Conservation (phyloP, 1,139 yeast species). For the Pichia sp. region DNA sequence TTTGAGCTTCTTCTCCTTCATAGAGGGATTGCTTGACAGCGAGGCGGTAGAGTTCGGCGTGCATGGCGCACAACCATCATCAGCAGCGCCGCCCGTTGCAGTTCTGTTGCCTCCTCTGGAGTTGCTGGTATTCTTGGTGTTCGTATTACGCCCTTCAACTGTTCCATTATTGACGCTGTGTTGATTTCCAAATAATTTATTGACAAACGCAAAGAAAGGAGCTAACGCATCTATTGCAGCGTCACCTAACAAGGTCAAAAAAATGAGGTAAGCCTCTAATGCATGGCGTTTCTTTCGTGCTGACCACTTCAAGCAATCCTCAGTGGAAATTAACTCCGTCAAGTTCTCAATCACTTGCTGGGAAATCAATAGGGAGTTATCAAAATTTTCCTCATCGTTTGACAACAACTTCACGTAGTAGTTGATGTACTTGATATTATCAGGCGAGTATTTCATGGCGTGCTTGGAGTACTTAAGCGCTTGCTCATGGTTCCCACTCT, state of each 20-base stretch:
- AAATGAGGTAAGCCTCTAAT: slow-evolving; percentile 71
- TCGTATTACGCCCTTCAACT: background rate
- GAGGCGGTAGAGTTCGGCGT: background rate
- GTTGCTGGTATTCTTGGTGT: background rate
- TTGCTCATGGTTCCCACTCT: slow-evolving; percentile 32
- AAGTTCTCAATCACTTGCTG: slow-evolving; percentile 36
- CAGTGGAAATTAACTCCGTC: slow-evolving; percentile 21
- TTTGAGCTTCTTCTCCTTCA: background rate
- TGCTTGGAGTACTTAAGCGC: slow-evolving; percentile 36
- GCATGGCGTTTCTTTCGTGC: slow-evolving; percentile 48
- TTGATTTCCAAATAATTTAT: slow-evolving; percentile 42
- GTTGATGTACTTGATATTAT: slow-evolving; percentile 47
- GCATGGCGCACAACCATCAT: slow-evolving; percentile 7
- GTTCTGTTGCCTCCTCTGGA: background rate
- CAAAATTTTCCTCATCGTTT: slow-evolving; percentile 45
- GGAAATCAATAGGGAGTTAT: slow-evolving; percentile 40
- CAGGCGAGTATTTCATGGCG: slow-evolving; percentile 37
- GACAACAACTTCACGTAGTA: slow-evolving; percentile 49
- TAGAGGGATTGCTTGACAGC: background rate
- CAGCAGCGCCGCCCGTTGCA: background rate
- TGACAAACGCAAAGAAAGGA: slow-evolving; percentile 60
- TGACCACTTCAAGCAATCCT: slow-evolving; percentile 25
- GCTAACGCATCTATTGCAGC: slow-evolving; percentile 55
- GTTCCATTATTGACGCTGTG: background rate
- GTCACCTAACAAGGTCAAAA: slow-evolving; percentile 65